These are phyloP conservation scores for Coffea canephora DNA, from an alignment of 257 asterid species.

Conservation along the genomic window DNA sequence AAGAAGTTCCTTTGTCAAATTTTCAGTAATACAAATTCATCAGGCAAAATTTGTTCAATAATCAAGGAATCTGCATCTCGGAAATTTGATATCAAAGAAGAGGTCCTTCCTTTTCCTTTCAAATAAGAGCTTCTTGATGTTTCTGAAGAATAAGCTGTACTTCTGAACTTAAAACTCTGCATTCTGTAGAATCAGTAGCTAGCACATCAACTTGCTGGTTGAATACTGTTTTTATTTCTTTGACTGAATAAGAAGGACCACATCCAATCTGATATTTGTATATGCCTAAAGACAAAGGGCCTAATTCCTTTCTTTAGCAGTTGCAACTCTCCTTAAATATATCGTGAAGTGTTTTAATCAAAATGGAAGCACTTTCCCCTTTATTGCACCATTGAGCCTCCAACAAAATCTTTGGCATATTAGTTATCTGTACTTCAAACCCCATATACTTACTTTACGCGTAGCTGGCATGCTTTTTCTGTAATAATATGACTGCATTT, in stretches of 20 bases:
- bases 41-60: constrained; percentile 52
- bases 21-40: constrained; percentile 42
- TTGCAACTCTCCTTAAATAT: not conserved
- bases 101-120: constrained; percentile 53
- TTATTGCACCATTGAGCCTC: not conserved
- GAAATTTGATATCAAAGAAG: constrained; percentile 96
- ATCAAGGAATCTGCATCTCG: constrained; percentile 78
- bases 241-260: not conserved
- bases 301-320: not conserved
- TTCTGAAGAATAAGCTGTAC: not conserved
- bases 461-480: not conserved
- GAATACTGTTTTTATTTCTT: not conserved
- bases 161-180: not conserved
- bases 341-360: not conserved
- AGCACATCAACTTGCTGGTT: not conserved
- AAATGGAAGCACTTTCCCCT: not conserved
- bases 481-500: not conserved
- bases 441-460: not conserved
- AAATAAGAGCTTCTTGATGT: not conserved
- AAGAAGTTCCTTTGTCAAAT: constrained; percentile 77
- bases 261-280: not conserved
- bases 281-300: not conserved
- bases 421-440: not conserved
- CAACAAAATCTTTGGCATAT: not conserved
- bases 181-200: not conserved